These are phyloP conservation scores for Malus hybrid DNA, from an alignment of 331 rosid species.

Conservation along the genomic window DNA sequence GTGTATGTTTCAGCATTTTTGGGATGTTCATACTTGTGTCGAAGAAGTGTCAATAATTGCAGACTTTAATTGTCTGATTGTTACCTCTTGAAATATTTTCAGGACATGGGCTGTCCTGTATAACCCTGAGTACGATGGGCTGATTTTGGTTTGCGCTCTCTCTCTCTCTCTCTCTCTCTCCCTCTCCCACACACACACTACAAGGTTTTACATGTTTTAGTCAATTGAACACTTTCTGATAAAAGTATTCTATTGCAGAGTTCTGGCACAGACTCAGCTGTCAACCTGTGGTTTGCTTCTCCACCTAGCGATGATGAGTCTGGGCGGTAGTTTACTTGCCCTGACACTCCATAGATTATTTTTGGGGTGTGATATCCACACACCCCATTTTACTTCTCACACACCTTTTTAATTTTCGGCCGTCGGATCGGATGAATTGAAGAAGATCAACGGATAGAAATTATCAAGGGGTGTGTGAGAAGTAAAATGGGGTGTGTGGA, in stretches of 20 bases:
- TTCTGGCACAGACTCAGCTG: constrained; percentile 90
- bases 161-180: constrained; percentile 22
- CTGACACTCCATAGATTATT: not conserved
- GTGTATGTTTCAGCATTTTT: not conserved
- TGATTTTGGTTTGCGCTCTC: constrained; percentile 64
- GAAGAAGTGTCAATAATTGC: not conserved
- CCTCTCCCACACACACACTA: not conserved
- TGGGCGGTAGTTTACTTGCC: constrained; percentile 52
- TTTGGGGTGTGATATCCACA: not conserved
- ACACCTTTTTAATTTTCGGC: too few relatives aligned
- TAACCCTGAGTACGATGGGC: constrained; percentile 78
- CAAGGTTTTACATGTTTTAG: not conserved
- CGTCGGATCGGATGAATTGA: too few relatives aligned
- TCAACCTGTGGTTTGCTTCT: constrained; percentile 83
- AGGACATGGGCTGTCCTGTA: constrained; percentile 92
- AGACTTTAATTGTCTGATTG: constrained; percentile 26
- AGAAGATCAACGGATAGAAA: too few relatives aligned
- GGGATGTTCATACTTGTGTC: not conserved
- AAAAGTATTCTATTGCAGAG: constrained; percentile 50
- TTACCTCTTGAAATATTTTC: constrained; percentile 26
- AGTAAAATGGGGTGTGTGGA: not conserved
- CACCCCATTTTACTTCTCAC: too few relatives aligned
- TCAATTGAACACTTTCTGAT: not conserved
- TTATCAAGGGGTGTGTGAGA: too few relatives aligned
- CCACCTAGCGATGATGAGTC: constrained; percentile 35